Evolutionary conservation across 2,329 filamentous ascomycete genomes (phyloP).

Genomic region (Apiospora pterosperma): DNA sequence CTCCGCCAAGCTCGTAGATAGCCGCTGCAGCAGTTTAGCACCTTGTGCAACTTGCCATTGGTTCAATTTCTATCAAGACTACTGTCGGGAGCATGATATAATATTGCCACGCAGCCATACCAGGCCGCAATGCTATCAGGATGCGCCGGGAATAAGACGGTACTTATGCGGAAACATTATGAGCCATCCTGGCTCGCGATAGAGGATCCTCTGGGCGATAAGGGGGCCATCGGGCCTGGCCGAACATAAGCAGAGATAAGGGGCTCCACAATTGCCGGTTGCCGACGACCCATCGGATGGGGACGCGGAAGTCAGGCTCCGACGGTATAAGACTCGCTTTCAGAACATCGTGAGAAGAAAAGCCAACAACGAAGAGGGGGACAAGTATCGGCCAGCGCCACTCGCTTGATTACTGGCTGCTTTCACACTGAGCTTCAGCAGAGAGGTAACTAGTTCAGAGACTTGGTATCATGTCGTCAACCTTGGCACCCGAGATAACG

Average conservation of each 20-base stretch:
- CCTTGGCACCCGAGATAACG: background rate
- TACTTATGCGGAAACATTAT: background rate
- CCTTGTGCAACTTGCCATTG: too few species aligned
- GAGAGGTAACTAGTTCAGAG: background rate
- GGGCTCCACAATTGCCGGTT: background rate
- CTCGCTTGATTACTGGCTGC: too few species aligned
- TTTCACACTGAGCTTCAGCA: too few species aligned
- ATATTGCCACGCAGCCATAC: too few species aligned
- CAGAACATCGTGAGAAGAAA: background rate
- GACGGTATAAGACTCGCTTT: background rate
- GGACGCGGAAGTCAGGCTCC: background rate
- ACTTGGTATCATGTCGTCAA: constrained; percentile 8
- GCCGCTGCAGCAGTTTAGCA: background rate
- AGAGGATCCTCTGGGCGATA: background rate
- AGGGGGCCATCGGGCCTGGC: background rate
- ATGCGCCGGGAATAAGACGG: background rate
- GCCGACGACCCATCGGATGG: background rate
- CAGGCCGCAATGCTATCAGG: too few species aligned
- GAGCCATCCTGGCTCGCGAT: too few species aligned
- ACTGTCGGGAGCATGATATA: too few species aligned
- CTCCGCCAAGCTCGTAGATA: background rate
- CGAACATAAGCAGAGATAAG: background rate
- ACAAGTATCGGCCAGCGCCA: background rate
- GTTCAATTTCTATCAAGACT: too few species aligned
- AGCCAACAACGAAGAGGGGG: too few species aligned